Percentiles rank a stretch among this genome's conserved stretches.
These are phyloP conservation scores for Xerocomellus amylosporus DNA, from an alignment of 768 basidiomycete species.

Conservation along the genomic window DNA sequence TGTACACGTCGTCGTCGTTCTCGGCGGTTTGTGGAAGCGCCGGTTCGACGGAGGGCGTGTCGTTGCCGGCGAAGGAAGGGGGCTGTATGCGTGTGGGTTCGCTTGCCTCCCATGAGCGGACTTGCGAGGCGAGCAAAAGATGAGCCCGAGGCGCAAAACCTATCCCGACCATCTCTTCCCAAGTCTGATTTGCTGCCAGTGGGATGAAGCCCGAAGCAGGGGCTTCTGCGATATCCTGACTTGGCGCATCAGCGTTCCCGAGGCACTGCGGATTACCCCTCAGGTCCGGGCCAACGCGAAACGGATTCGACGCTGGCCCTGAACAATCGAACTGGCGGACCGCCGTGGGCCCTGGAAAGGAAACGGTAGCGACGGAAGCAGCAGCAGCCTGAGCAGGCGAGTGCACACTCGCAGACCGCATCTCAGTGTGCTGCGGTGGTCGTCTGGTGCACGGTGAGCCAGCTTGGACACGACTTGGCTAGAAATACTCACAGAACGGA, in stretches of 20 bases:
- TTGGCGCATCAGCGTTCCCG: not conserved
- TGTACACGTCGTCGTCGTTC: conserved; percentile 8
- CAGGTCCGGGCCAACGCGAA: not conserved
- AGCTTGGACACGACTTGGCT: not conserved
- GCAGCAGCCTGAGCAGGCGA: not conserved
- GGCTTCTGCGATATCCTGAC: not conserved
- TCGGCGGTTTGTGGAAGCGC: not conserved
- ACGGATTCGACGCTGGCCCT: not conserved
- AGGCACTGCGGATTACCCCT: not conserved
- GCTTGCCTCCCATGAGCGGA: not conserved
- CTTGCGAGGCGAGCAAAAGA: not conserved
- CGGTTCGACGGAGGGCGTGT: not conserved
- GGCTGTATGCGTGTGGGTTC: not conserved
- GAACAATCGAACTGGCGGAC: not conserved
- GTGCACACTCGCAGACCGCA: not conserved
- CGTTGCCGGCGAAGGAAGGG: not conserved
- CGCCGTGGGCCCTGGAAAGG: not conserved
- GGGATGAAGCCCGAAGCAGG: not conserved
- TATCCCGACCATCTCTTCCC: conserved; percentile 5
- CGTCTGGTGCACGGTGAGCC: conserved; percentile 5
- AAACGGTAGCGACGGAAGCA: not conserved
- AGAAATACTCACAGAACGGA: not conserved
- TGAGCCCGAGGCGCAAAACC: not conserved
- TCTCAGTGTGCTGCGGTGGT: not conserved
- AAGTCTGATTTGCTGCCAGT: conserved; percentile 2